phyloP scores from a whole-genome alignment of 345 rosid genomes.

The Boechera divaricarpa region DNA sequence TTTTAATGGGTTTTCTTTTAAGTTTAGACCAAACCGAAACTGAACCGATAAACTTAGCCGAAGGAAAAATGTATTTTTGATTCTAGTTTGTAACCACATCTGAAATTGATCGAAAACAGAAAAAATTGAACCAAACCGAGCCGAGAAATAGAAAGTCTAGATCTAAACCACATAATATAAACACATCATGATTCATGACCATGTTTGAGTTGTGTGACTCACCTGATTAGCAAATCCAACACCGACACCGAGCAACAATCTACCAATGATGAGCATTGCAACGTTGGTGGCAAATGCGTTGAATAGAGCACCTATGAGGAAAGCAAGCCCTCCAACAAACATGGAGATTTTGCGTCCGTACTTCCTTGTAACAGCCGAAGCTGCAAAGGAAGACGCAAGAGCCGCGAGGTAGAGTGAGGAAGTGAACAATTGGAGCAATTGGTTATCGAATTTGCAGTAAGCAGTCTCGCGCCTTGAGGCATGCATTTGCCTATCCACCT shows the following conservation, averaged over 20 bases:
- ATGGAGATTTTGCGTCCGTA: slow-evolving; percentile 63
- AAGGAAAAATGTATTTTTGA: background rate
- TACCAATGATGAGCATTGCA: slow-evolving; percentile 58
- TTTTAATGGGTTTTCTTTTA: too few relatives aligned
- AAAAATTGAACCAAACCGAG: background rate
- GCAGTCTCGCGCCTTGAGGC: slow-evolving; percentile 34
- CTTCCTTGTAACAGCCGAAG: slow-evolving; percentile 52
- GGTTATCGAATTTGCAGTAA: slow-evolving; percentile 62
- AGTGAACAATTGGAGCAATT: slow-evolving; percentile 53
- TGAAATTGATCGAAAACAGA: background rate
- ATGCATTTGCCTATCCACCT: slow-evolving; percentile 45
- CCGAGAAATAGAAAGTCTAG: background rate
- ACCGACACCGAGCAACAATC: slow-evolving; percentile 62
- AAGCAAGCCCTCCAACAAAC: slow-evolving; percentile 56
- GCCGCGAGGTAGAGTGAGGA: slow-evolving; percentile 65
- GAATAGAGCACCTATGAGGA: slow-evolving; percentile 50
- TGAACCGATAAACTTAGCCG: background rate
- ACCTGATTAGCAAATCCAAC: slow-evolving; percentile 71
- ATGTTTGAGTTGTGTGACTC: slow-evolving; percentile 1
- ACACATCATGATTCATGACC: slow-evolving; percentile 4
- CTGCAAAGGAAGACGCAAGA: slow-evolving; percentile 53
- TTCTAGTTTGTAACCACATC: background rate
- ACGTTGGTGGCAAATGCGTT: slow-evolving; percentile 52
- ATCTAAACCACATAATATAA: background rate
- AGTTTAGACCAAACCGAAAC: background rate